phyloP scores from a whole-genome alignment of 257 asterid genomes.

The Fraxinus quadrangulata region DNA sequence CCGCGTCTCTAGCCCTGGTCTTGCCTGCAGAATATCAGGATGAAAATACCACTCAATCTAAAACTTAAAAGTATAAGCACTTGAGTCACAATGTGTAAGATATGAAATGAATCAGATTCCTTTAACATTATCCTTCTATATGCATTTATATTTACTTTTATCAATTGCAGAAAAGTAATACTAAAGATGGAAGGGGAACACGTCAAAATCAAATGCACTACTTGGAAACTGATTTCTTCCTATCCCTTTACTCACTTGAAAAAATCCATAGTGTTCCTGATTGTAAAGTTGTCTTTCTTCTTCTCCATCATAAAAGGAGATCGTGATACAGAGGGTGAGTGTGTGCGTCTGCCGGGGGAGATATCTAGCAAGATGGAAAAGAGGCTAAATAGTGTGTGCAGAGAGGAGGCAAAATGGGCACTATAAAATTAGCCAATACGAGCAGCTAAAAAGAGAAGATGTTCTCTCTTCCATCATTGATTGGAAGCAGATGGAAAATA shows the following conservation, averaged over 20 bases:
- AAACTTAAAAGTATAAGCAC: constrained; percentile 15
- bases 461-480: background rate
- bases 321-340: background rate
- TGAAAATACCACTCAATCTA: constrained; percentile 20
- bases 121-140: constrained; percentile 2
- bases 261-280: background rate
- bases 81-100: background rate
- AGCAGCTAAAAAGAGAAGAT: background rate
- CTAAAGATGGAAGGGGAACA: constrained; percentile 17
- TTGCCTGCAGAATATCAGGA: constrained; percentile 60
- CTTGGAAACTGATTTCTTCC: background rate
- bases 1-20: constrained; percentile 94
- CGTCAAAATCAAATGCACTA: background rate
- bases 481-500: background rate
- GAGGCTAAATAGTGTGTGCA: background rate
- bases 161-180: constrained; percentile 8
- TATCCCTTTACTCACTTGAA: background rate
- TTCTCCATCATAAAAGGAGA: background rate
- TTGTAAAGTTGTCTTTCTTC: background rate
- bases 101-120: constrained; percentile 1
- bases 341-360: background rate
- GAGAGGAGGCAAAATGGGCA: background rate
- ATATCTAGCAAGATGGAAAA: background rate
- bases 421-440: background rate
- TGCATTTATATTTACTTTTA: background rate